Evolutionary conservation across 495 filamentous ascomycete species (phyloP), one percentile per base, ranked within the genome.

Genomic region (Hypoxylon lenormandii): DNA sequence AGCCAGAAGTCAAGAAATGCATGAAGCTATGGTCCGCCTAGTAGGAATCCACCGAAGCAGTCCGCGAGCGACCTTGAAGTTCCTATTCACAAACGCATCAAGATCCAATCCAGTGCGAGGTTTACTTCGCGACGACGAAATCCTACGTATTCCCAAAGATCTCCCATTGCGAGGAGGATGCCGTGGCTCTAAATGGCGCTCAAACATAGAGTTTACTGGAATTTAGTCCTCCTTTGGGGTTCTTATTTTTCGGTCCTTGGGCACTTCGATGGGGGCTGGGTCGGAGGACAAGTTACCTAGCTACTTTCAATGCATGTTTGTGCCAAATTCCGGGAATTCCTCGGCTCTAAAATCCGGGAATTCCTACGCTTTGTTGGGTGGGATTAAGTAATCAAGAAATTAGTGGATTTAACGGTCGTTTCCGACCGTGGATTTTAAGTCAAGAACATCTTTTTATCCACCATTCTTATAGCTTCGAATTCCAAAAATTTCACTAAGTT

Each of bases 121-220:
- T n/a, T 28, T 63, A 26, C 62, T 69, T 28, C 30, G 57, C 2
- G 58, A 59, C 13, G 65, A 54, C 4, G 65, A 69, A 30, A 53
- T 68, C 11, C 26, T 66, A 26, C 18, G 7, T 12, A 48, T 48
- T 48, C 22, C 45, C 13, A 16, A 18, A 6, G 45, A 48, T 6
- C 13, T 48, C 16, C 45, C 45, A 4, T 26, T 19, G 18, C 45
- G 45, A 11, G 45, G 45, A 48, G 45, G 45, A 26, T 19, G 12
- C 11, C 4, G 45, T 18, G 21, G 45, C 10, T 6, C 19, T 13
- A 48, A 12, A 48, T 48, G 45, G 45, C 3, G 23, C 6, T 16
- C 45, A 8, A 48, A 48, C 6, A 48, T 48, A 16, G 45, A 48
- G 3, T 48, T 48, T 48, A 38, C 2, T 38, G 45, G 21, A n/a